Base-by-base conservation (phyloP, 2,329 filamentous ascomycete genomes). In the Cladophialophora chaetospira region DNA sequence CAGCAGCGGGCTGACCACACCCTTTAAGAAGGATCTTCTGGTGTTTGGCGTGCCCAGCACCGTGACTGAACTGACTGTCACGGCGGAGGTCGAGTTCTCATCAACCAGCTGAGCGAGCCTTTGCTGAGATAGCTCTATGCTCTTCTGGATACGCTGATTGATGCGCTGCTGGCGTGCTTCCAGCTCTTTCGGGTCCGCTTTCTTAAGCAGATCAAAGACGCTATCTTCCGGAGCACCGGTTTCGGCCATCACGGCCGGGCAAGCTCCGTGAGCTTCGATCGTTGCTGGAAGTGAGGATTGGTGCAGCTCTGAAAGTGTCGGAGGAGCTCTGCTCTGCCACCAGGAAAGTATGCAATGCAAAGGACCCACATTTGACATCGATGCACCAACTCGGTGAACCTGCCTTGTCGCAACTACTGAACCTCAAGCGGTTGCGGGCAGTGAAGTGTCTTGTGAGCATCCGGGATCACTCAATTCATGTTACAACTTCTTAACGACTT, bases 41-140 rank as follows among this genome's bases (percentile, higher is more conserved):
- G 93, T 96, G 70, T 94, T 86, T 59, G 82, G 82, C 42, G 90
- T 91, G 69, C 91, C 89, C 60, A 95, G 84, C 59, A 99, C 80
- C 66, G 88, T 85, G 69, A 99, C 83, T 42, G 90, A 89, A 66
- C 89, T 89, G 70, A 99, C 87, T 11, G 91, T 90, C 67, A 94
- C 89, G 36, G 94, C 93, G 56, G 94, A 84, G 40, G 89, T 89
- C 64, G 88, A 87, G 72, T 97, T 96, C 73, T 88, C 83, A 64
- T 85, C 82, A 68, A 95, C 82, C 75, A 91, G 72, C 70, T 89
- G 84, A 33, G 77, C 79, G 53, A 88, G 77, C 53, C 86, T 79
- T 64, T 80, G 72, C 69, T 89, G 85, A 17, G 84, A 81, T 69
- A 83, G 84, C 64, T 82, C 77, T 62, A 84, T 80, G 58, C 85